Base-by-base conservation (phyloP, 1,284 basidiomycete genomes). In the Meripilus lineatus region DNA sequence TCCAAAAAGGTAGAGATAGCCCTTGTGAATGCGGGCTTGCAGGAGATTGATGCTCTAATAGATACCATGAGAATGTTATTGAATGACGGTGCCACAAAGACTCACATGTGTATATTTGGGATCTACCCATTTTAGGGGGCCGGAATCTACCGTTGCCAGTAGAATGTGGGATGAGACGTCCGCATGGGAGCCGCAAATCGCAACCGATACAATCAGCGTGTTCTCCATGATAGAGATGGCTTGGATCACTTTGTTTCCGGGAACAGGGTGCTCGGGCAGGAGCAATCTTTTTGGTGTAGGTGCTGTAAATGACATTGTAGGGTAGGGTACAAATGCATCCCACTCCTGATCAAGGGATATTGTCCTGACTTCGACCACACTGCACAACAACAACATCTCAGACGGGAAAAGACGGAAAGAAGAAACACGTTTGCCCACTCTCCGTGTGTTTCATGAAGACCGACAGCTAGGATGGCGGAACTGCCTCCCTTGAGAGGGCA, bases 81-180 rank as follows among this genome's bases (percentile, higher is more conserved):
- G 23, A 32, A 41, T 28, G 6, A 22, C 38, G 11, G n/a, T 38
- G 23, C 10, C 28, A 30, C 28, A 23, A 40, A 21, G 10, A 47
- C 64, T 47, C 40, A 68, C 68, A 53, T 63, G 52, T 13, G 59
- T 54, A 26, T 62, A 54, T 5, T 49, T 22, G 1, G 67, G 61
- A 42, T 66, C 53, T 8, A 68, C 50, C 42, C 63, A 54, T 42
- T 56, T 53, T 24, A 62, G 57, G 1, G 47, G 50, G 13, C 62
- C 61, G 5, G 63, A 64, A 13, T 46, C 45, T 4, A 56, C 55
- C 40, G 71, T 61, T 18, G 68, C 49, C 23, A 71, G 53, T 14
- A 70, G 48, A n/a, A 74, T 55, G 41, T 66, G 63, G 44, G 68
- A 65, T 21, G 57, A 55, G 5, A 61, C 54, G 15, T 61, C 58